Base-by-base conservation (phyloP, 768 basidiomycete species). In the Russula abietina region DNA sequence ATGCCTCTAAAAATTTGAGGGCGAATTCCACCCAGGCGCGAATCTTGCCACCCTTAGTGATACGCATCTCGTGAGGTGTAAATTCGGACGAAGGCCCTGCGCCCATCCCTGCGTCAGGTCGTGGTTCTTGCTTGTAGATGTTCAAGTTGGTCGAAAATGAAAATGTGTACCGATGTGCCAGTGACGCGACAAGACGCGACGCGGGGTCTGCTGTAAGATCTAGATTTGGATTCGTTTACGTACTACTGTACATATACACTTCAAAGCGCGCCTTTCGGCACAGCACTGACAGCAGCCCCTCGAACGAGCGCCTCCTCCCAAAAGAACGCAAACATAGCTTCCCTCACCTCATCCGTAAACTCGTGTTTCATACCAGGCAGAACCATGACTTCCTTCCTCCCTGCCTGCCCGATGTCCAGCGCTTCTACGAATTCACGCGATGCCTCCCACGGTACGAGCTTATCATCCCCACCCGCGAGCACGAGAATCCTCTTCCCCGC, bases 401-500 rank as follows among this genome's bases (percentile, higher is more conserved):
- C 79, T 4, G 19, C 24, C 3, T 63, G 57, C 22, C 70, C 72
- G 10, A 70, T 71, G 17, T 69, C 69, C 46, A 75, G 64, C 46
- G 52, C 57, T 3, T 74, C 71, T 36, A 77, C 70, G 61, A 74
- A 72, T 11, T 64, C 59, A 52, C 67, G 24, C 30, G 72, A 73
- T 45, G 63, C 69, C 26, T 43, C 63, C 61, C 72, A 70, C 4
- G 75, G 77, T 38, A 78, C 79, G 12, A 78, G 64, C 49, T 57
- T 58, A 59, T 80, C 79, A 6, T 68, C 71, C 52, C 24, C 69
- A 0, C 91, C 91, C 0, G 85, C 84, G 4, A 94, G 72, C 3
- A 88, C 84, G 6, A 94, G 78, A 16, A 94, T 78, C 69, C 83
- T 83, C 76, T 91, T 92, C 1, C 83, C 86, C 4, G 78, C 61